Evolutionary conservation across 2,329 filamentous ascomycete genomes (phyloP), one percentile per base, ranked within the genome.

Genomic region (Thelonectria olida): DNA sequence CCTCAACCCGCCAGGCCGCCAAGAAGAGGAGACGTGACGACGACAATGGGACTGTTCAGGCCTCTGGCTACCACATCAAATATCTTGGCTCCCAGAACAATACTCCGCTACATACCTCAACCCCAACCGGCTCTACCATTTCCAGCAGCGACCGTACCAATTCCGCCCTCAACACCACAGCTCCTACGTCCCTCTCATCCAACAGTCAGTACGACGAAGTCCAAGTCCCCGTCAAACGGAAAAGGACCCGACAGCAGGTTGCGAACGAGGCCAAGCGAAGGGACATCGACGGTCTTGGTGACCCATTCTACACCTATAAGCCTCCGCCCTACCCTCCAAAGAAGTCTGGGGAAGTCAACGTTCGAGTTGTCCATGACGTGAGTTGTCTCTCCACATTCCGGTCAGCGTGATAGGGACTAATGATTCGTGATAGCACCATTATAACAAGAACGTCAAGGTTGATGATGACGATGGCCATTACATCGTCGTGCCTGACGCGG

Each of bases 401-500:
- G 25, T 23, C 17, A 22, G 7, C 23, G 10, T 45, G 20, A 22
- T 28, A 17, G 28, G 38, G 13, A 53, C 51, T 69, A 42, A 70
- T 54, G 27, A 41, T 38, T 50, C 34, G 22, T 4, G 27, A 38
- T 27, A 75, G 73, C 72, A 74, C 49, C 73, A 74, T 38, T 79
- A 81, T 48, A 81, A 81, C 60, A 85, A 85, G 64, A 82, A 88
- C 67, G 84, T 89, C 69, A 96, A 96, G 75, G 90, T 96, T 44
- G 96, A 99, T 72, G 96, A 99, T 67, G 93, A 97, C 45, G 96
- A 99, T 71, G 96, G 96, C 5, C 96, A 99, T 78, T 99, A 97
- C 74, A 93, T 98, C 69, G 94, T 99, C 20, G 89, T 92, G 2
- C 91, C 94, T 27, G 92, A 97, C 68, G 91, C 91, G 10, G 88